Percentiles rank a stretch among this genome's conserved stretches.
phyloP scores from a whole-genome alignment of 306 rosid genomes.

The Elaeagnus macrophylla region DNA sequence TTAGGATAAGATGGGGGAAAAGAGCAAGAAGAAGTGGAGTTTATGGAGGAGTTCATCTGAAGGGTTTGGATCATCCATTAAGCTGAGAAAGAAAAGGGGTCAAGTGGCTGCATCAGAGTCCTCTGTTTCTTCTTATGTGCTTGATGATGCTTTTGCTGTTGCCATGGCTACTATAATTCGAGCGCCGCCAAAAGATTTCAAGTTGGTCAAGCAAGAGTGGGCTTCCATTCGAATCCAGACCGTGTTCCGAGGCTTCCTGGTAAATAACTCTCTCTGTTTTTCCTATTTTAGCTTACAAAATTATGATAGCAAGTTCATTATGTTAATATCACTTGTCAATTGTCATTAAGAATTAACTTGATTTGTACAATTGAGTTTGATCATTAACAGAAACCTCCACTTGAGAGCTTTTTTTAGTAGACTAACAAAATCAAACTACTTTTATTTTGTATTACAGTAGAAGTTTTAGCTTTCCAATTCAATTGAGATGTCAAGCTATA shows the following conservation, averaged over 20 bases:
- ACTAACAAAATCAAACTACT: no score
- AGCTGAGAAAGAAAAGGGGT: constrained; percentile 29
- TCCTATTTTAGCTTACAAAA: background rate
- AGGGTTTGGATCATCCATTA: constrained; percentile 33
- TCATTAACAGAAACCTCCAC: background rate
- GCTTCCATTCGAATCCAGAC: constrained; percentile 78
- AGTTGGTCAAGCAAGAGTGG: constrained; percentile 60
- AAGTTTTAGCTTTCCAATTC: no score
- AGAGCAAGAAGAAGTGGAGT: constrained; percentile 74
- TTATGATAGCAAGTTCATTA: background rate
- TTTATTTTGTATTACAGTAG: no score
- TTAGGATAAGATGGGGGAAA: constrained; percentile 47
- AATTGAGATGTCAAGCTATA: no score
- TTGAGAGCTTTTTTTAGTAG: background rate
- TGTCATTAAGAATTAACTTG: no score
- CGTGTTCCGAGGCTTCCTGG: constrained; percentile 70
- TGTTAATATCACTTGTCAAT: background rate
- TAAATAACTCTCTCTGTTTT: constrained; percentile 9
- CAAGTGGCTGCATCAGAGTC: constrained; percentile 16
- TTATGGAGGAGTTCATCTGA: constrained; percentile 70
- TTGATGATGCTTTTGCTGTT: constrained; percentile 39
- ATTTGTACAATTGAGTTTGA: background rate
- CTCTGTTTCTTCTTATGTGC: constrained; percentile 25
- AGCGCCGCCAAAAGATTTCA: constrained; percentile 61
- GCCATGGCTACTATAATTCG: constrained; percentile 70